Evolutionary conservation across 345 rosid species (phyloP).

Genomic region (Dipteronia sinensis): DNA sequence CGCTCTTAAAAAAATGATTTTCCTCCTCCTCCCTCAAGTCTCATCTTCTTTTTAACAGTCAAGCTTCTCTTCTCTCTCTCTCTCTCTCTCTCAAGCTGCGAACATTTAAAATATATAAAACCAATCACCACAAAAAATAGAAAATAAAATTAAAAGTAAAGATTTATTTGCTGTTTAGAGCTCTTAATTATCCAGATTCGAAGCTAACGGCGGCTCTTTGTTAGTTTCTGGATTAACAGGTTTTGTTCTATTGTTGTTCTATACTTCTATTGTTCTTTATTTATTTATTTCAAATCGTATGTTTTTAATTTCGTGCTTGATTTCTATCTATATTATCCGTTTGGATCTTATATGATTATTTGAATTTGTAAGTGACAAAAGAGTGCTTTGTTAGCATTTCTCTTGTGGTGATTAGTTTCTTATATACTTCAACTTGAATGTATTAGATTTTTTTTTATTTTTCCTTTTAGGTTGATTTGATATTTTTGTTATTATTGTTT

Average conservation of each 20-base stretch:
- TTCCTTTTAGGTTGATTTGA: neutral
- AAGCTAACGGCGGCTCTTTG: conserved; percentile 27
- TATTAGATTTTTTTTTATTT: neutral
- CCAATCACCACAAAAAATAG: neutral
- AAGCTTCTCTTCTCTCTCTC: neutral
- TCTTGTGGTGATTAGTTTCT: neutral
- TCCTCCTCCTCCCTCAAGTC: neutral
- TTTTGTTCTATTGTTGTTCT: conserved; percentile 17
- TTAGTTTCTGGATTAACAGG: conserved; percentile 41
- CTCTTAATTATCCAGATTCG: conserved; percentile 16
- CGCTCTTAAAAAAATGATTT: conserved; percentile 15
- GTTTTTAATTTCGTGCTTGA: neutral
- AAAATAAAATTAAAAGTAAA: neutral
- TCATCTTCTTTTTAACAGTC: conserved; percentile 16
- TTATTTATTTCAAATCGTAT: neutral
- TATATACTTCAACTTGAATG: neutral
- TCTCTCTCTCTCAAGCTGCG: neutral
- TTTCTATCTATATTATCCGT: neutral
- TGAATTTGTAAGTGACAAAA: conserved; percentile 3
- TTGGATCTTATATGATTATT: neutral
- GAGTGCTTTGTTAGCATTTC: neutral
- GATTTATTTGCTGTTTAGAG: conserved; percentile 8
- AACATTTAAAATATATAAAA: conserved; percentile 1
- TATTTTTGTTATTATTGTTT: neutral
- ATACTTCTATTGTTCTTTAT: neutral